A percentile compares a stretch with the other conserved stretches of the same genome.
Conservation (phyloP, 257 asterid species). For the Solanum chiquidenum region DNA sequence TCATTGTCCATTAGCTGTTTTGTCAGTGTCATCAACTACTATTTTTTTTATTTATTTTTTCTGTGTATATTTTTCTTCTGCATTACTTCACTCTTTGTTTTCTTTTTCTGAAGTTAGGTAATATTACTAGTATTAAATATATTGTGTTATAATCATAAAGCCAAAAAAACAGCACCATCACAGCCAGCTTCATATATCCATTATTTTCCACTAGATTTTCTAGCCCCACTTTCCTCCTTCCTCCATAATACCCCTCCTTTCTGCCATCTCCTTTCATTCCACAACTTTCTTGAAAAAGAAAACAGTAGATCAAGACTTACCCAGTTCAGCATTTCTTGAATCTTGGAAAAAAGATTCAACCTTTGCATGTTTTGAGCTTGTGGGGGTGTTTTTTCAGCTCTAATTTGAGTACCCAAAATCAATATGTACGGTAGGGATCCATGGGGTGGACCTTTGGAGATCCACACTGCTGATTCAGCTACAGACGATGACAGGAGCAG, state of each 20-base stretch:
- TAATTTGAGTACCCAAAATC: background rate
- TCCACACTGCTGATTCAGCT: constrained; percentile 84
- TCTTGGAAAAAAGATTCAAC: background rate
- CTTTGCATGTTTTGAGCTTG: background rate
- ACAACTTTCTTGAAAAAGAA: background rate
- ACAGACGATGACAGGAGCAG: constrained; percentile 96
- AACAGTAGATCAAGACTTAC: background rate
- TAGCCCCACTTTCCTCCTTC: background rate
- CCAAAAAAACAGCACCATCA: constrained; percentile 1
- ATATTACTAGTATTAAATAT: background rate
- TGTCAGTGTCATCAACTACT: constrained; percentile 15
- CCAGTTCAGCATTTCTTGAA: background rate
- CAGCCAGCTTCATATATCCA: constrained; percentile 20
- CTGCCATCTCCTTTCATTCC: background rate
- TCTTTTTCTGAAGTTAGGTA: background rate
- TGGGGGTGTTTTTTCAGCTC: background rate
- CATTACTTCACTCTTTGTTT: background rate
- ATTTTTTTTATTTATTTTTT: background rate
- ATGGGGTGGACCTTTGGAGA: constrained; percentile 98
- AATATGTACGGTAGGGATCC: constrained; percentile 95
- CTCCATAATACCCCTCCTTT: background rate
- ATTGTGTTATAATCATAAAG: background rate
- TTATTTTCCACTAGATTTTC: constrained; percentile 6
- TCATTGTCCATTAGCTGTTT: constrained; percentile 21
- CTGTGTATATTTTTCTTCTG: background rate